These are phyloP conservation scores for Nephelium lappaceum DNA, from an alignment of 345 rosid species.

Conservation along the genomic window DNA sequence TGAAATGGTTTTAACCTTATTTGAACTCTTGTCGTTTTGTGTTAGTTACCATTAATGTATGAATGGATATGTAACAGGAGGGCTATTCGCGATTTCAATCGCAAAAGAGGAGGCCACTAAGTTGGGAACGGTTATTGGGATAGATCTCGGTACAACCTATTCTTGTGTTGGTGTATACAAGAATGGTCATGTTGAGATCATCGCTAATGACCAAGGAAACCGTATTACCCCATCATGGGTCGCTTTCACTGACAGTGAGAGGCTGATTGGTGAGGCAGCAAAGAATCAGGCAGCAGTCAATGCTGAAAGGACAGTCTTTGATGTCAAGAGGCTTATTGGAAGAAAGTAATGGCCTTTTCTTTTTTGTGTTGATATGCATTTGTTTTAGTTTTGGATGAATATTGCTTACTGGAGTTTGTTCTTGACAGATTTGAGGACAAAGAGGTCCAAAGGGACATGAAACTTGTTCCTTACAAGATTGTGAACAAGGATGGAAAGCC, in stretches of 20 bases:
- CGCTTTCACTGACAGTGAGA: slow-evolving; percentile 88
- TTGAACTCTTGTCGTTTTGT: background rate
- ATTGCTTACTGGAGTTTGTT: slow-evolving; percentile 8
- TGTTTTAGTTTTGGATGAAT: background rate
- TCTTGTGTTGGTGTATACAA: slow-evolving; percentile 98
- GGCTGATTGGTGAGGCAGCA: slow-evolving; percentile 97
- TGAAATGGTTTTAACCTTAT: background rate
- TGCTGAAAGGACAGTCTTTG: slow-evolving; percentile 83
- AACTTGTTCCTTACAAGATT: slow-evolving; percentile 88
- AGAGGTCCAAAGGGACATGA: slow-evolving; percentile 93
- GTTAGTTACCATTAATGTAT: background rate
- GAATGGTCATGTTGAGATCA: slow-evolving; percentile 95
- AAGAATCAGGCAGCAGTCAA: slow-evolving; percentile 96
- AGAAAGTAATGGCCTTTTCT: slow-evolving; percentile 77
- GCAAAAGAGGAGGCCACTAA: slow-evolving; percentile 74
- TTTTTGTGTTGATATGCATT: background rate
- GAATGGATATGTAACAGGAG: slow-evolving; percentile 36
- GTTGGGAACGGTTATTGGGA: slow-evolving; percentile 93
- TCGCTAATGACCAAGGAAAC: slow-evolving; percentile 98
- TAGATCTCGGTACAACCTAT: slow-evolving; percentile 94
- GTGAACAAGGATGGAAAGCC: slow-evolving; percentile 95
- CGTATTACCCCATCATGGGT: slow-evolving; percentile 99
- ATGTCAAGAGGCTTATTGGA: slow-evolving; percentile 93
- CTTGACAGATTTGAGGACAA: slow-evolving; percentile 77
- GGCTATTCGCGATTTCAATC: slow-evolving; percentile 57